Evolutionary conservation across 306 rosid genomes (phyloP).

Genomic region (Corylus heterophylla): DNA sequence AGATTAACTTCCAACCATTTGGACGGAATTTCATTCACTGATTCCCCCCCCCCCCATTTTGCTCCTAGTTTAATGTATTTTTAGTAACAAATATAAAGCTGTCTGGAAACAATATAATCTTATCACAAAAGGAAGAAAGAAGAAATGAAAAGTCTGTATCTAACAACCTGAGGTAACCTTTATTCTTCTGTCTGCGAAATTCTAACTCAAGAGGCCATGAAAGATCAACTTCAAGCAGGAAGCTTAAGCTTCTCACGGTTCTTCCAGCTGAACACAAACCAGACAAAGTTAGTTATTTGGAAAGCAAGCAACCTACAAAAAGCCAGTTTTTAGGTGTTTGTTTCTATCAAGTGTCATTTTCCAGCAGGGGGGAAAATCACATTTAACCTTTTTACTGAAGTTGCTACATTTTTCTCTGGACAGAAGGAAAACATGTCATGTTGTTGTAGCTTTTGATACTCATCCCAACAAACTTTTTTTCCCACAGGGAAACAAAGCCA

Average conservation of each 20-base stretch:
- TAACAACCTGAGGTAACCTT: not conserved
- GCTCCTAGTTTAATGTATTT: not conserved
- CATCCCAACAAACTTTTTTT: not conserved
- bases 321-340: not conserved
- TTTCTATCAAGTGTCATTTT: not conserved
- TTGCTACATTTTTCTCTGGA: not conserved
- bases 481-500: not conserved
- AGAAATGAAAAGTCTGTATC: not conserved
- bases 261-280: constrained; percentile 39
- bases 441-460: not conserved
- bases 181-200: not conserved
- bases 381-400: too few relatives aligned
- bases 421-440: not conserved
- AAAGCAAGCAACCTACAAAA: not conserved
- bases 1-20: too few relatives aligned
- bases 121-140: not conserved
- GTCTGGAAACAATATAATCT: not conserved
- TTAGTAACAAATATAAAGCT: not conserved
- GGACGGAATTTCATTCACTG: not conserved
- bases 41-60: too few relatives aligned
- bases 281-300: not conserved
- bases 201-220: not conserved
- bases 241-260: constrained; percentile 36
- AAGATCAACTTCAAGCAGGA: constrained; percentile 30
- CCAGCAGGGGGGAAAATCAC: not conserved